Evolutionary conservation across 2,329 filamentous ascomycete species (phyloP).

Genomic region (Bipolaris gigantea): DNA sequence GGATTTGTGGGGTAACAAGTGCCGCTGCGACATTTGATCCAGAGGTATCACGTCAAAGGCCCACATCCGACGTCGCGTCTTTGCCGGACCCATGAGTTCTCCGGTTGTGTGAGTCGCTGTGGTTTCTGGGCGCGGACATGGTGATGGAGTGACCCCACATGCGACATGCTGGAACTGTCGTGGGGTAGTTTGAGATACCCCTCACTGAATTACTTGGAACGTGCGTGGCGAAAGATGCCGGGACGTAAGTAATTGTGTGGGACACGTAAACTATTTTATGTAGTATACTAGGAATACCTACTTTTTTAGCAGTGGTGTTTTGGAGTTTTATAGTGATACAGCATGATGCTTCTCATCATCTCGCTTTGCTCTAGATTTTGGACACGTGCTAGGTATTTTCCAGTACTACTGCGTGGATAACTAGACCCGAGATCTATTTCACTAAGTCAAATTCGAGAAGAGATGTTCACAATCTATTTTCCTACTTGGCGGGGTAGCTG

Average conservation of each 20-base stretch:
- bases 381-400: too few relatives aligned
- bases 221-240: slow-evolving; percentile 14
- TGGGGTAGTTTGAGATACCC: slow-evolving; percentile 2
- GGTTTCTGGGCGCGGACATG: slow-evolving; percentile 1
- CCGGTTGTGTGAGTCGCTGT: slow-evolving; percentile 1
- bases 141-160: slow-evolving; percentile 15
- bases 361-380: too few relatives aligned
- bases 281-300: not conserved
- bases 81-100: not conserved
- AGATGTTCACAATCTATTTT: too few relatives aligned
- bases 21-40: too few relatives aligned
- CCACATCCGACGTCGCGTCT: not conserved
- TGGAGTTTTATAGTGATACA: too few relatives aligned
- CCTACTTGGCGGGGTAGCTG: not conserved
- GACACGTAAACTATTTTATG: not conserved
- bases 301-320: too few relatives aligned
- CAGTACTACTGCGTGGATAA: too few relatives aligned
- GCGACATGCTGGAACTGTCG: not conserved
- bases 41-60: not conserved
- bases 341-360: too few relatives aligned
- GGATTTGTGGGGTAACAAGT: too few relatives aligned
- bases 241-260: not conserved
- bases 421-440: too few relatives aligned
- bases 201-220: slow-evolving; percentile 10
- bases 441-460: too few relatives aligned